These are phyloP conservation scores for Sequoiadendron giganteum DNA, from an alignment of 75 land plant genomes.

Conservation along the genomic window DNA sequence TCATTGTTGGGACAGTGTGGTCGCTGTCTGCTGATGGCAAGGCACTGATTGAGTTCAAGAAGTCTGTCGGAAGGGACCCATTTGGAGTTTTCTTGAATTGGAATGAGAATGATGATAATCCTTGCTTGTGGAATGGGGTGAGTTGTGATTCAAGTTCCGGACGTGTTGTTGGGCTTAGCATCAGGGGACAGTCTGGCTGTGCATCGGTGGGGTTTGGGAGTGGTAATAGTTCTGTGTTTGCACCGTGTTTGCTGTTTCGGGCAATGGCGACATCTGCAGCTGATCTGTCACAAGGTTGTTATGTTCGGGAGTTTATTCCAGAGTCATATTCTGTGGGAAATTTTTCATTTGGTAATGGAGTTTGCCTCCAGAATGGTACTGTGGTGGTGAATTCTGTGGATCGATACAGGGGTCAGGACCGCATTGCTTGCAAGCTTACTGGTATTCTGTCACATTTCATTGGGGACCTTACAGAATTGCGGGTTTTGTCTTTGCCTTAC, in stretches of 20 bases:
- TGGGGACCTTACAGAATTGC: slow-evolving; percentile 2
- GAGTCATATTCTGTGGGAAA: not conserved
- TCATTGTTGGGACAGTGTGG: not conserved
- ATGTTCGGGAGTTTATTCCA: not conserved
- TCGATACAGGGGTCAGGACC: slow-evolving; percentile 4
- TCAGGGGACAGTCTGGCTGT: slow-evolving; percentile 15
- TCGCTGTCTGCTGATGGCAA: slow-evolving; percentile 20
- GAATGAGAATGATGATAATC: slow-evolving; percentile 18
- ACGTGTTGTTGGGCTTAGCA: slow-evolving; percentile 19
- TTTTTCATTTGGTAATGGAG: not conserved
- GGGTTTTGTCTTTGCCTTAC: slow-evolving; percentile 11
- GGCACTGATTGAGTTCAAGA: slow-evolving; percentile 29
- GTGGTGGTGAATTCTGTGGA: slow-evolving; percentile 8
- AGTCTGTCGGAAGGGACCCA: slow-evolving; percentile 25
- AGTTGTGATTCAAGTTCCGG: slow-evolving; percentile 10
- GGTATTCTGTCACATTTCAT: slow-evolving; percentile 12
- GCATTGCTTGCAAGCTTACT: slow-evolving; percentile 17
- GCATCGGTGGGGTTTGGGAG: not conserved
- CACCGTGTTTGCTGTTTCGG: not conserved
- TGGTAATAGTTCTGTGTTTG: not conserved
- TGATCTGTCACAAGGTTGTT: not conserved
- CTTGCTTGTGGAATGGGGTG: slow-evolving; percentile 33
- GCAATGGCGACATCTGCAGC: not conserved
- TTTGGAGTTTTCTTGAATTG: slow-evolving; percentile 20
- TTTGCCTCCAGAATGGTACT: slow-evolving; percentile 25